Base-by-base conservation (phyloP, 352 stramenopile species). In the Globisporangium rhizosaccharum region DNA sequence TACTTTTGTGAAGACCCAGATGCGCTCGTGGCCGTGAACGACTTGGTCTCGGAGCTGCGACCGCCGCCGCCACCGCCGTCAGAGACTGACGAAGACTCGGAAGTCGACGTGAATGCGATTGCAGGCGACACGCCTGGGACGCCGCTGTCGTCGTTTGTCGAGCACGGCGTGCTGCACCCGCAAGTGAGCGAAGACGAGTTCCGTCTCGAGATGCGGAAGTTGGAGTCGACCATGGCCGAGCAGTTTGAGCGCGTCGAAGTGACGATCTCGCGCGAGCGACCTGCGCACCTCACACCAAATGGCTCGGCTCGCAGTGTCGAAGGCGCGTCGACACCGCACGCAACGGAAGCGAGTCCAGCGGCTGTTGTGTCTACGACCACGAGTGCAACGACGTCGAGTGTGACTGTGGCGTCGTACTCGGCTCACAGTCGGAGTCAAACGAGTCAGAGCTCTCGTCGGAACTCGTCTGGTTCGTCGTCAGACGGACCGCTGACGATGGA, bases 1-100 rank as follows among this genome's bases (percentile, higher is more conserved):
- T 95, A 95, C 68, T 95, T 88, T 33, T 95, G 86, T 46, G 83
- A 95, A 79, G 82, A 95, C 60, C 86, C 86, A 0, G 85, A 95
- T 53, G 72, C 84, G 26, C 77, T 95, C 9, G 86, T 95, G 18
- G 83, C 91, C 57, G 86, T 93, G 17, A 85, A 72, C 0, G 80
- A 92, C 46, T 61, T 95, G 23, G 86, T 93, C 9, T 86, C 85
- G 14, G 86, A 95, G 59, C 56, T 95, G 18, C 83, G 82, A 26
- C 83, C 81, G 20, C 62, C 72, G 1, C 65, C 67, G 9, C 76
- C 76, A 14, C 71, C 79, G 18, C 71, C 72, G n/a, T 59, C 65
- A 36, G 67, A 72, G 2, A 66, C 62, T 14, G 70, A 79, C 50
- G 68, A 79, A 14, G 54, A 62, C 25, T 23, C 36, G 39, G 54